Evolutionary conservation across 495 filamentous ascomycete genomes (phyloP).

Genomic region (Bacidia gigantensis): DNA sequence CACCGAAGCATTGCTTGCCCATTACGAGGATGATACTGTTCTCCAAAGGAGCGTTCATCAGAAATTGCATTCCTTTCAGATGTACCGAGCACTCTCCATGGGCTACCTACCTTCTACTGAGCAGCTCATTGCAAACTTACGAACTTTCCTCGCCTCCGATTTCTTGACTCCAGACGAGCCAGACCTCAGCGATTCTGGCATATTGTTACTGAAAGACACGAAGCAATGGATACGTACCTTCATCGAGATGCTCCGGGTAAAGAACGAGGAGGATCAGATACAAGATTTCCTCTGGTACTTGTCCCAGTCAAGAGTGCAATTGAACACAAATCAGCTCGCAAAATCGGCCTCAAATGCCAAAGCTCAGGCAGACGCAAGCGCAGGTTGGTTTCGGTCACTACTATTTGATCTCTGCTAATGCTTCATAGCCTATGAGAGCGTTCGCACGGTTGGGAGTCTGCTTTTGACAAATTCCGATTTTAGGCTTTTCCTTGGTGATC

Average conservation of each 20-base stretch:
- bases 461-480: constrained; percentile 85
- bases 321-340: constrained; percentile 55
- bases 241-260: constrained; percentile 62
- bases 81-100: constrained; percentile 66
- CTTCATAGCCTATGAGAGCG: constrained; percentile 57
- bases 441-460: constrained; percentile 70
- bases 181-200: constrained; percentile 63
- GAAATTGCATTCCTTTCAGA: constrained; percentile 87
- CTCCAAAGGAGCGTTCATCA: constrained; percentile 64
- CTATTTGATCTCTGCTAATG: constrained; percentile 8
- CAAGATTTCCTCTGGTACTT: constrained; percentile 88
- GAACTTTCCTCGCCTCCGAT: constrained; percentile 64
- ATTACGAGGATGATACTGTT: constrained; percentile 69
- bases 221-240: constrained; percentile 60
- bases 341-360: constrained; percentile 49
- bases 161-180: constrained; percentile 63
- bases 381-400: constrained; percentile 38
- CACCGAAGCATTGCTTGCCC: constrained; percentile 66
- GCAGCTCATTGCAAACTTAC: constrained; percentile 67
- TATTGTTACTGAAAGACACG: constrained; percentile 54
- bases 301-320: constrained; percentile 49
- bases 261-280: constrained; percentile 73
- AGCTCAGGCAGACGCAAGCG: constrained; percentile 61
- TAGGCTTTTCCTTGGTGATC: constrained; percentile 70
- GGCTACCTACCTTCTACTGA: constrained; percentile 90